Base-by-base conservation (phyloP, 2,329 filamentous ascomycete species). In the Colletotrichum neosansevieriae region DNA sequence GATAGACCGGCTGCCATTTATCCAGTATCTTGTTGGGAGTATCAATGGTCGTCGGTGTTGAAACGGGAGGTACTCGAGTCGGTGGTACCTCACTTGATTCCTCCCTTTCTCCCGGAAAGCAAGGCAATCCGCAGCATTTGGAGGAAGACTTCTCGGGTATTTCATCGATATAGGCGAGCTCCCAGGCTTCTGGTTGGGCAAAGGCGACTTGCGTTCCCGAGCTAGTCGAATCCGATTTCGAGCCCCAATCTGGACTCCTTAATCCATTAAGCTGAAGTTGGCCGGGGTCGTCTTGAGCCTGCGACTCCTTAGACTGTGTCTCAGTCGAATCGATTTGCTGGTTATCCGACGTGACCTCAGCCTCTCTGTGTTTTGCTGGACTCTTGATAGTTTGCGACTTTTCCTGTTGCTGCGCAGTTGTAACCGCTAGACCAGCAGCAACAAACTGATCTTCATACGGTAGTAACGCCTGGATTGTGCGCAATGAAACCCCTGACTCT, bases 371-470 rank as follows among this genome's bases (percentile, higher is more conserved):
- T 13, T 56, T 60, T 15, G 7, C 11, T 6, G 54, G 40, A 44
- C 53, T 36, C 15, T 12, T 45, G 2, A 29, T 9, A 15, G 36
- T 58, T 42, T 65, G 74, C 49, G 49, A 73, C 58, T 45, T 72
- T 19, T 67, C 71, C 6, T 53, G 78, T 75, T 81, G 83, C 71
- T 83, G 86, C 67, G 70, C 79, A 40, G 87, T 88, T 11, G 87
- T 89, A 1, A 89, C 83, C 2, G 86, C 86, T 57, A 89, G 79
- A 1, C 86, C 86, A 61, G 84, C 86, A 64, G 81, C 81, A 63
- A 78, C 78, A 69, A 89, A 88, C 68, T 89, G 82, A 4, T 82
- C 77, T 53, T 81, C 82, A 72, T 84, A 89, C 2, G 86, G 86
- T 29, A 87, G 73, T 3, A 89, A 76, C 34, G 84, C 85, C 29